Percentiles rank a stretch among this genome's conserved stretches.
Evolutionary conservation across 1,284 basidiomycete species (phyloP).

Genomic region (Hymenochaete sp.): DNA sequence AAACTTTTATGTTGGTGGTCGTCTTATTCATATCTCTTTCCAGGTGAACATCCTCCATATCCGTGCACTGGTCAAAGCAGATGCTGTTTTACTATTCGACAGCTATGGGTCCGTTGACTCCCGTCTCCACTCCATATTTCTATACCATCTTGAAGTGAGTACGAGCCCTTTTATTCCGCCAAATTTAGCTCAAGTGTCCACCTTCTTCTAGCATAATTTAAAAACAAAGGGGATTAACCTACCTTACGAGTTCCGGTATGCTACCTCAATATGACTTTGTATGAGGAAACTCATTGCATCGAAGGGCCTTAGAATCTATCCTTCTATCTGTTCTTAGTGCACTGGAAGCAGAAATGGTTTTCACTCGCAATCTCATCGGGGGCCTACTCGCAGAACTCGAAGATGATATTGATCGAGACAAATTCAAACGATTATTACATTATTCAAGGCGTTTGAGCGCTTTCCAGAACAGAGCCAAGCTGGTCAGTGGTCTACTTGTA

Average conservation of each 20-base stretch:
- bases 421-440: slow-evolving; percentile 82
- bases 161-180: slow-evolving; percentile 15
- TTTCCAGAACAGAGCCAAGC: slow-evolving; percentile 82
- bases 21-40: slow-evolving; percentile 14
- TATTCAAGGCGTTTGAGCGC: slow-evolving; percentile 80
- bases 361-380: slow-evolving; percentile 79
- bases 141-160: slow-evolving; percentile 79
- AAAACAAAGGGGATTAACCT: slow-evolving; percentile 56
- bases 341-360: slow-evolving; percentile 88
- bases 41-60: slow-evolving; percentile 92
- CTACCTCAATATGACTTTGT: slow-evolving; percentile 14
- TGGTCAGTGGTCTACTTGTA: slow-evolving; percentile 37
- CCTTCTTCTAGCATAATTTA: slow-evolving; percentile 64
- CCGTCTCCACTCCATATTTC: slow-evolving; percentile 75
- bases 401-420: slow-evolving; percentile 88
- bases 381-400: slow-evolving; percentile 87
- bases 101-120: slow-evolving; percentile 81
- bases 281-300: slow-evolving; percentile 20
- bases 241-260: slow-evolving; percentile 86
- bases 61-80: slow-evolving; percentile 88
- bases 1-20: slow-evolving; percentile 7
- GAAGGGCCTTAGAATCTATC: slow-evolving; percentile 83
- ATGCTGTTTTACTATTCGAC: slow-evolving; percentile 89
- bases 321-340: slow-evolving; percentile 83
- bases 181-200: slow-evolving; percentile 9